These are phyloP conservation scores for Suillus spraguei DNA, from an alignment of 768 basidiomycete species.

Conservation along the genomic window DNA sequence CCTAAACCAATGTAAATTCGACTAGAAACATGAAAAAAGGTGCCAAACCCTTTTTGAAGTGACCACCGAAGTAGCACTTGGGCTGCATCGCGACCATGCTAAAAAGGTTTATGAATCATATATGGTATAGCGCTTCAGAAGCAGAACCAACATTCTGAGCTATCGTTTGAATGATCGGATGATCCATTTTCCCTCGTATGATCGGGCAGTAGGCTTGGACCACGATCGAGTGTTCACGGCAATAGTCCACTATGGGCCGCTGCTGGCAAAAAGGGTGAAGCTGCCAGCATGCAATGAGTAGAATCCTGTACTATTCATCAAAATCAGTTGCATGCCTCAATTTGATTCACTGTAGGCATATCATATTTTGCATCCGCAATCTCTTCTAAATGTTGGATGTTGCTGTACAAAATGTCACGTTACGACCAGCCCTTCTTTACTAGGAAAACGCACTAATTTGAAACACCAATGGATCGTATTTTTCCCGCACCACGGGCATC, in stretches of 20 bases:
- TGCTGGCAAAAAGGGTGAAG: slow-evolving; percentile 86
- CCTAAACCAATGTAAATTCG: slow-evolving; percentile 37
- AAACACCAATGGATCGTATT: slow-evolving; percentile 75
- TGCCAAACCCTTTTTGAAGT: slow-evolving; percentile 72
- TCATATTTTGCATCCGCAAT: slow-evolving; percentile 63
- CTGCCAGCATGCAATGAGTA: slow-evolving; percentile 36
- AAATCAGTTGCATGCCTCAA: slow-evolving; percentile 54
- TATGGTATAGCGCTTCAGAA: not conserved
- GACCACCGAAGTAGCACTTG: slow-evolving; percentile 92
- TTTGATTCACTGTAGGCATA: slow-evolving; percentile 77
- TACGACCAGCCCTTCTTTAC: not conserved
- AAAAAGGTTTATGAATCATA: not conserved
- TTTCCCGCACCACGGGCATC: slow-evolving; percentile 67
- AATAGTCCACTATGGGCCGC: slow-evolving; percentile 75
- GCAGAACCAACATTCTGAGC: slow-evolving; percentile 55
- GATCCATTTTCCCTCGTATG: slow-evolving; percentile 55
- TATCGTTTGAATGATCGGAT: slow-evolving; percentile 54
- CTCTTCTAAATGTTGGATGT: slow-evolving; percentile 73
- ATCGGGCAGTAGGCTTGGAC: slow-evolving; percentile 81
- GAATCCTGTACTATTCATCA: slow-evolving; percentile 1
- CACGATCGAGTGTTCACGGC: slow-evolving; percentile 57
- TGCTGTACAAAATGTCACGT: slow-evolving; percentile 40
- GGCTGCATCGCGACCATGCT: slow-evolving; percentile 66
- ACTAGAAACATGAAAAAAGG: not conserved
- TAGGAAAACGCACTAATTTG: slow-evolving; percentile 65